Base-by-base conservation (phyloP, 495 filamentous ascomycete species). In the Pyronema domesticum region DNA sequence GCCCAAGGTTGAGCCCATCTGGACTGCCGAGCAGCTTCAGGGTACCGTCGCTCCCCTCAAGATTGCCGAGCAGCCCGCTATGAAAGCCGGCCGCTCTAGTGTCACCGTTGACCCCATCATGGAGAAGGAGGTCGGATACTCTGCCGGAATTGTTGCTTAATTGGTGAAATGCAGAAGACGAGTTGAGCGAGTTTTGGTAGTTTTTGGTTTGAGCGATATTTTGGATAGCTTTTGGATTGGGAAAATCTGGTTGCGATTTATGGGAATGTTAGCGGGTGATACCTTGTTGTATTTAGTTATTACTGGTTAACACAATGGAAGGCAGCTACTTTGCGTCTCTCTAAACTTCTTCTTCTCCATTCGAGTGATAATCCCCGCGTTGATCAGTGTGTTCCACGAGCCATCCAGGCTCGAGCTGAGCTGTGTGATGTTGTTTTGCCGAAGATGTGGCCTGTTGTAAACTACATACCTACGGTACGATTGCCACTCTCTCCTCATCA, bases 1-100 rank as follows among this genome's bases (percentile, higher is more conserved):
- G 5, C 73, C 72, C 9, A 71, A 75, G 43, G 72, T 78, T 57
- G 72, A 80, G 60, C 79, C 80, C 40, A 80, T 96, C 36, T 96
- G 89, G 89, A 85, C 85, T 17, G 79, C 93, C 60, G 71, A 77
- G 60, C 89, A 95, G 73, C 76, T 96, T 77, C 23, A 60, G 13
- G 13, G 33, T 10, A n/a, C 46, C 39, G 39, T 11, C 15, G 35
- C 37, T 53, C 11, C 34, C 3, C 2, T 36, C 3, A 33, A 34
- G 7, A 7, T 15, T 34, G 8, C 44, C n/a, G 17, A 73, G n/a
- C 60, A 71, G 23, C 59, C 67, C 36, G 71, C 74, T 60, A 72
- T 79, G 66, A 73, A 74, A 64, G 67, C 72, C 33, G 71, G 68
- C n/a, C 54, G 57, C 34, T 10, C 19, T 2, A 67, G 66, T 4